Evolutionary conservation across 2,329 filamentous ascomycete genomes (phyloP), one percentile per base, ranked within the genome.

Genomic region (Stemphylium vesicarium): DNA sequence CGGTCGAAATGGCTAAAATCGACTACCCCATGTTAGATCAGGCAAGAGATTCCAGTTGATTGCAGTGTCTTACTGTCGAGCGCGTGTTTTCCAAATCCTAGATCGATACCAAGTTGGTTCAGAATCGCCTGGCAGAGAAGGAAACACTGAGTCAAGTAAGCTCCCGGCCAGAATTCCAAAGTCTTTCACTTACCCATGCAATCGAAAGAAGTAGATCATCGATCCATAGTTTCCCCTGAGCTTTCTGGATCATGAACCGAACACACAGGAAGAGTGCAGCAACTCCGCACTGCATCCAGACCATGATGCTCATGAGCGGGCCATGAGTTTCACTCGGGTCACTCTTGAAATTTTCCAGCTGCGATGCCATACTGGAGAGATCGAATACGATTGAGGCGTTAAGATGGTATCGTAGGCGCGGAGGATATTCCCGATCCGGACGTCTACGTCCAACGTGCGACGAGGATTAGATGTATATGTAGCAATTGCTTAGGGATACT

Each of bases 21-120:
- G 11, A 53, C 50, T 53, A 16, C 24, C 2, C 5, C 36, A 29
- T 4, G 16, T 53, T 6, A 53, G 37, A 48, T 10, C 2, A 22
- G 12, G 16, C 10, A 32, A 8, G 8, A 1, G 15, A 13, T 31
- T 7, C 12, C 11, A 8, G 11, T 16, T 13, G 22, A 2, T n/a
- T 22, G 6, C 2, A 12, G 4, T 36, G 5, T 26, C 50, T 49
- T 53, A 53, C 50, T 42, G 16, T 53, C 50, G 22, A 53, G 37
- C 1, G 44, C 32, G 29, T 53, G 50, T 24, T 53, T 53, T 38
- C 50, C 50, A 4, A 53, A 49, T 7, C 50, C 44, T 5, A 53
- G 7, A 6, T 53, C 33, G 15, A 53, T 29, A 15, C 31, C 48
- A 9, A 53, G 38, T 35, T 53, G 50, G 2, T 37, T 49, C 24